These are phyloP conservation scores for Termitomyces sp. DNA, from an alignment of 768 basidiomycete species.

Conservation along the genomic window DNA sequence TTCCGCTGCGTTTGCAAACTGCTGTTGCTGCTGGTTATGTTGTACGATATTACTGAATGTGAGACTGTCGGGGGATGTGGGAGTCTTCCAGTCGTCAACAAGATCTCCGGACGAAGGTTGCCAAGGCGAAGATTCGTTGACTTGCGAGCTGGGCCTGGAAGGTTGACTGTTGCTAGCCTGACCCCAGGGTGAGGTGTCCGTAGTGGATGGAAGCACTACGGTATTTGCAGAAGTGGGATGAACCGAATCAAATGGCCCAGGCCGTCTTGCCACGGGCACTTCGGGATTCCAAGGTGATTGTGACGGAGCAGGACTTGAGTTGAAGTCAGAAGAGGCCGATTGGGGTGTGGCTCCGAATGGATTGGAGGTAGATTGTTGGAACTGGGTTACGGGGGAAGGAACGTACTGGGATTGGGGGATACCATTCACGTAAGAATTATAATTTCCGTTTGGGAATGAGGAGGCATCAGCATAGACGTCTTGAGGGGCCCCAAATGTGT, in stretches of 20 bases:
- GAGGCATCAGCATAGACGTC: conserved; percentile 9
- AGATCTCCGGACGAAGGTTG: conserved; percentile 42
- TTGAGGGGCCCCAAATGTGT: conserved; percentile 13
- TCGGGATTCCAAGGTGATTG: conserved; percentile 38
- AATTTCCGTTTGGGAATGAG: conserved; percentile 11
- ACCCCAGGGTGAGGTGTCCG: conserved; percentile 37
- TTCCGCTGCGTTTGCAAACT: conserved; percentile 23
- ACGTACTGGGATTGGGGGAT: conserved; percentile 15
- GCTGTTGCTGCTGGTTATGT: conserved; percentile 52
- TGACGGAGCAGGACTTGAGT: conserved; percentile 18
- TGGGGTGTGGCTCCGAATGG: conserved; percentile 14
- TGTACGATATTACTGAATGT: conserved; percentile 58
- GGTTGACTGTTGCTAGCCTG: conserved; percentile 20
- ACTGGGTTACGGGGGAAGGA: conserved; percentile 14
- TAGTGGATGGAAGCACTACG: conserved; percentile 19
- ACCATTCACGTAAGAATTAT: conserved; percentile 11
- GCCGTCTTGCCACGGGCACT: conserved; percentile 25
- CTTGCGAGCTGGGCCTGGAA: conserved; percentile 23
- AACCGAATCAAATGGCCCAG: conserved; percentile 40
- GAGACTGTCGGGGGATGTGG: conserved; percentile 43
- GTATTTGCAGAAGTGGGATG: conserved; percentile 42
- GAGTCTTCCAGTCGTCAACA: conserved; percentile 46
- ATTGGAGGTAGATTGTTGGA: conserved; percentile 10
- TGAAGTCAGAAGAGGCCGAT: conserved; percentile 17
- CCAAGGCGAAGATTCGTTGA: conserved; percentile 55